Evolutionary conservation across 495 filamentous ascomycete species (phyloP), one percentile per base, ranked within the genome.

Genomic region (Parachaetomium inaequale): DNA sequence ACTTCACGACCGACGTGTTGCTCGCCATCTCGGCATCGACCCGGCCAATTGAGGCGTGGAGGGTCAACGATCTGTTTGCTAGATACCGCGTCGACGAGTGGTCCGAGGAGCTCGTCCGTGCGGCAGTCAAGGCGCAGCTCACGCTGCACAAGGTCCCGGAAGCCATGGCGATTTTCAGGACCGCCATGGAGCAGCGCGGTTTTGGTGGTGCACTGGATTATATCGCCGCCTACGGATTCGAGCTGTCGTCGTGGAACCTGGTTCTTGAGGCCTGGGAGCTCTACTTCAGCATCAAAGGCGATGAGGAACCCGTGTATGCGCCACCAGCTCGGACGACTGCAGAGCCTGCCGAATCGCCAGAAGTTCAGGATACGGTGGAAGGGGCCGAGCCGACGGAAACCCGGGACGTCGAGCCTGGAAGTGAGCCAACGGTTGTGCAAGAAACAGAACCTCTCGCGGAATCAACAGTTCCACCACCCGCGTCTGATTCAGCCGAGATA

Each of bases 61-160:
- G 69, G 51, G 54, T 72, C 12, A 46, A 29, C 7, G 62, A 67
- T 43, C 42, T 77, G 0, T 73, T 74, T 47, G 29, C 55, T 0
- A 12, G 43, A 1, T 65, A 60, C 19, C 12, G 42, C 0, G 28
- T 60, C 21, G 49, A 65, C 0, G 36, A 59, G 7, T 74, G 73
- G 74, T 70, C 66, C 3, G 64, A 70, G 21, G 38, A 65, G 7
- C 12, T 63, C 14, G 63, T 74, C 8, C 49, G 34, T 5, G 64
- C 66, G 1, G 71, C 61, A 7, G 49, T 77, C 47, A 61, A 59
- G 21, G 70, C 69, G 14, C 59, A 64, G 15, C 58, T 75, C 51
- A 28, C 51, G 2, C 31, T 64, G 17, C 53, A 65, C 19, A 63
- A 73, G 23, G n/a, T 49, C 5, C 5, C 42, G 0, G 47, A 59